A percentile compares a stretch with the other conserved stretches of the same genome.
phyloP scores from a whole-genome alignment of 2,329 filamentous ascomycete species.

The Uncinocarpus reesii region DNA sequence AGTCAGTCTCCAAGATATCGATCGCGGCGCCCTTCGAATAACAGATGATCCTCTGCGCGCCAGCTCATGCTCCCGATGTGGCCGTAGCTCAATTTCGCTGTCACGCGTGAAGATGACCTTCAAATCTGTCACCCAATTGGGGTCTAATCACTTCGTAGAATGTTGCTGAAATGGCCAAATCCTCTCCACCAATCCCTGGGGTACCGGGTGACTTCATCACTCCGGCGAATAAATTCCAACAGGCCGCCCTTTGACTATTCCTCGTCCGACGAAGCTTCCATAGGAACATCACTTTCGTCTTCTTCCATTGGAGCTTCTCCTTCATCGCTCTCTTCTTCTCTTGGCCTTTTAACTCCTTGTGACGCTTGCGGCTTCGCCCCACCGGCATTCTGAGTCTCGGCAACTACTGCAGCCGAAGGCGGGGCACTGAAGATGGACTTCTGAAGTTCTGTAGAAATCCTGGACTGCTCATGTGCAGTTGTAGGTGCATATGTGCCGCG shows the following conservation, averaged over 20 bases:
- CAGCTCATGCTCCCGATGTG: no score
- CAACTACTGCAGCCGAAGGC: constrained; percentile 32
- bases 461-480: constrained; percentile 39
- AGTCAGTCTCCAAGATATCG: no score
- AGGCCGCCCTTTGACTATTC: constrained; percentile 40
- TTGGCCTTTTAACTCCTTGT: constrained; percentile 56
- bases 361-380: constrained; percentile 44
- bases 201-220: not conserved
- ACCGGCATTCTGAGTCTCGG: constrained; percentile 34
- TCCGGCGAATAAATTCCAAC: not conserved
- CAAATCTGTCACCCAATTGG: no score
- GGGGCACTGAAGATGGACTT: constrained; percentile 68
- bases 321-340: constrained; percentile 50
- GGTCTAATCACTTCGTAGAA: no score
- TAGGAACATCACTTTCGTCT: constrained; percentile 57
- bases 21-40: no score
- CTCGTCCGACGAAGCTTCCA: constrained; percentile 63
- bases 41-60: no score
- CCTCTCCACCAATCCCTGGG: not conserved
- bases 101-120: no score
- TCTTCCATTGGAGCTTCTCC: constrained; percentile 26
- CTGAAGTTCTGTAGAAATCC: constrained; percentile 62
- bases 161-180: no score
- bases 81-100: no score
- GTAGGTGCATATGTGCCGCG: constrained; percentile 76